These are phyloP conservation scores for Epichloe gansuensis DNA, from an alignment of 2,329 filamentous ascomycete species.

Conservation along the genomic window DNA sequence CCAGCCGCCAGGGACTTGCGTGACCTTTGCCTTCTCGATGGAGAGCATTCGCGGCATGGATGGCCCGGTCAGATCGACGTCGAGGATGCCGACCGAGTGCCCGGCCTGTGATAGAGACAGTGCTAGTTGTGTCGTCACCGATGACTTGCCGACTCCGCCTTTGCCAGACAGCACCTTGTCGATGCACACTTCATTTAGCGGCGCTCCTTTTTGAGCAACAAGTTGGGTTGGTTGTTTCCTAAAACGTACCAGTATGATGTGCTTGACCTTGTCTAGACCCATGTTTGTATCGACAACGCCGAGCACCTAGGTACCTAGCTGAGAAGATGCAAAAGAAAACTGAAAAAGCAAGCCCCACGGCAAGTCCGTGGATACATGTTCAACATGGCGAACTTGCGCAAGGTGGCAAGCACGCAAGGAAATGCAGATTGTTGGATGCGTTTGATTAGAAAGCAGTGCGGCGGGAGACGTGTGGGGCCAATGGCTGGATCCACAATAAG, in stretches of 20 bases:
- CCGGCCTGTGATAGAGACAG: slow-evolving; percentile 77
- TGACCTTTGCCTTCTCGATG: slow-evolving; percentile 80
- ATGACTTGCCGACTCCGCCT: slow-evolving; percentile 95
- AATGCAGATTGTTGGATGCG: neutral
- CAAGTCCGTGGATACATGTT: too few species aligned
- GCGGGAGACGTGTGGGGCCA: neutral
- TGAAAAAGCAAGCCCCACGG: too few species aligned
- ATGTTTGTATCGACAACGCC: slow-evolving; percentile 10
- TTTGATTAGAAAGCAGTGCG: neutral
- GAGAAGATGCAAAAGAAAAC: neutral
- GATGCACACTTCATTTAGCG: neutral
- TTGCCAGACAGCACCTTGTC: slow-evolving; percentile 78
- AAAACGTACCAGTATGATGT: slow-evolving; percentile 56
- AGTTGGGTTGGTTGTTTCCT: neutral
- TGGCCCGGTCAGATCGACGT: slow-evolving; percentile 90
- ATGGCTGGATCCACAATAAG: neutral
- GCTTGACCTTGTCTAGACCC: slow-evolving; percentile 48
- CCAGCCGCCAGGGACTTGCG: slow-evolving; percentile 85
- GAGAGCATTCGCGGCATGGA: slow-evolving; percentile 93
- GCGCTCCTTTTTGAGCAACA: neutral
- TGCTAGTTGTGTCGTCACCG: slow-evolving; percentile 91
- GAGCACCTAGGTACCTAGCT: too few species aligned
- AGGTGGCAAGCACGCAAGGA: too few species aligned
- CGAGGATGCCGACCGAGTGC: slow-evolving; percentile 84
- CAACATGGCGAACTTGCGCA: neutral